Conservation (phyloP, 1,284 basidiomycete genomes). For the Mycocalia duriaeana region DNA sequence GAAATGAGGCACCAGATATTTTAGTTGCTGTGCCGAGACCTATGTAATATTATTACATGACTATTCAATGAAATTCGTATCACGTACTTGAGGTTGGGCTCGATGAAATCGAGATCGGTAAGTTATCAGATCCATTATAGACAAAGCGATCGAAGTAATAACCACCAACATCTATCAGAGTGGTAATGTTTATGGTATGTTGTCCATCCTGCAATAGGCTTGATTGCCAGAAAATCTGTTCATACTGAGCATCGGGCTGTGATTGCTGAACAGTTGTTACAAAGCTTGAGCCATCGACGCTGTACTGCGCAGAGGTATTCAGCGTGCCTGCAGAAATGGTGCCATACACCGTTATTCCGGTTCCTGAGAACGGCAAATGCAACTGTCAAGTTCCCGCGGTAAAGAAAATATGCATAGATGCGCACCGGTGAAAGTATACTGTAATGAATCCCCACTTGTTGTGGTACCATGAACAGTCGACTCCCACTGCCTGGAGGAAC, state of each 20-base stretch:
- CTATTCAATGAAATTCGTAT: no score
- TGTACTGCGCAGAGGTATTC: background rate
- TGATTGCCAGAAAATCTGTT: background rate
- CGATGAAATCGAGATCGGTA: no score
- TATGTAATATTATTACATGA: no score
- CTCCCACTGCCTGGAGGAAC: conserved; percentile 5
- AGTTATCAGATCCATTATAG: background rate
- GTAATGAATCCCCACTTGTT: conserved; percentile 1
- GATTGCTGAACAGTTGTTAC: background rate
- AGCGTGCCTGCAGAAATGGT: background rate
- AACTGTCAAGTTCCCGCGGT: background rate
- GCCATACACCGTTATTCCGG: background rate
- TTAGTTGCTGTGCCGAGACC: no score
- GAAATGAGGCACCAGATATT: no score
- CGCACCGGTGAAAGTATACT: conserved; percentile 3
- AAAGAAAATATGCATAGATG: background rate
- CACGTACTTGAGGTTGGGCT: no score
- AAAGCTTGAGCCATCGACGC: background rate
- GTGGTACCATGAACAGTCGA: conserved; percentile 1
- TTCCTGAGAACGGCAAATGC: background rate
- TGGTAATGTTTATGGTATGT: background rate
- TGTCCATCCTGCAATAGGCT: background rate
- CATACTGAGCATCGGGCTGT: background rate
- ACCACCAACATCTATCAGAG: background rate
- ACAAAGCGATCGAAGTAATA: background rate